Conservation (phyloP, 345 rosid genomes). For the Garcia nutans region DNA sequence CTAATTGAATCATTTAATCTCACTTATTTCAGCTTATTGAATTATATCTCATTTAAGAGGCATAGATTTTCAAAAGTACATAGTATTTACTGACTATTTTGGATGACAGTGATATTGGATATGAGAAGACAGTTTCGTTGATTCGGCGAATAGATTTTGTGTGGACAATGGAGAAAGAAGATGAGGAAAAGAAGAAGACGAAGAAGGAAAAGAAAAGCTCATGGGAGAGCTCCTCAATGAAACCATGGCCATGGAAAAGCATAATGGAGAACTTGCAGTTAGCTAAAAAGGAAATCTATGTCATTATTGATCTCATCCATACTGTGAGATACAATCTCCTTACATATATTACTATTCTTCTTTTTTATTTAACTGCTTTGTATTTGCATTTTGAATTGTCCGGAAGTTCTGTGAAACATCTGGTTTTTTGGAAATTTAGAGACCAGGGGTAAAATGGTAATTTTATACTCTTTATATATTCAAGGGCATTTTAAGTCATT, state of each 20-base stretch:
- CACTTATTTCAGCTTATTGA: too few species aligned
- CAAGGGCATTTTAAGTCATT: too few species aligned
- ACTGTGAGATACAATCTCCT: slow-evolving; percentile 50
- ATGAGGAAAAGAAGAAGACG: slow-evolving; percentile 37
- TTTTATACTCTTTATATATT: too few species aligned
- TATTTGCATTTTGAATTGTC: background rate
- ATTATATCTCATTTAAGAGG: too few species aligned
- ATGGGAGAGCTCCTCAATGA: slow-evolving; percentile 44
- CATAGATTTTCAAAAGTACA: too few species aligned
- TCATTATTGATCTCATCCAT: slow-evolving; percentile 79
- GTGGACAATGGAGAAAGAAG: slow-evolving; percentile 86
- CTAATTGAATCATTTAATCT: background rate
- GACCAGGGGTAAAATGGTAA: too few species aligned
- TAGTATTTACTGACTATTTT: background rate
- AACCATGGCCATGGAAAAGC: slow-evolving; percentile 76
- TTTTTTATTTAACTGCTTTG: too few species aligned
- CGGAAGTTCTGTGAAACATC: too few species aligned
- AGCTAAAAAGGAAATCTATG: slow-evolving; percentile 92
- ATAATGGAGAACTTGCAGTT: slow-evolving; percentile 87
- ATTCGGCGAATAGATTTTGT: slow-evolving; percentile 83
- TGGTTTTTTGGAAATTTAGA: too few species aligned
- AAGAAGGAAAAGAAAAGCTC: slow-evolving; percentile 63
- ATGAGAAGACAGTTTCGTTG: slow-evolving; percentile 75
- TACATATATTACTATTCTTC: background rate
- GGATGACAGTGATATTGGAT: slow-evolving; percentile 55